Base-by-base conservation (phyloP, 2,329 filamentous ascomycete genomes). In the Coleophoma crateriformis region DNA sequence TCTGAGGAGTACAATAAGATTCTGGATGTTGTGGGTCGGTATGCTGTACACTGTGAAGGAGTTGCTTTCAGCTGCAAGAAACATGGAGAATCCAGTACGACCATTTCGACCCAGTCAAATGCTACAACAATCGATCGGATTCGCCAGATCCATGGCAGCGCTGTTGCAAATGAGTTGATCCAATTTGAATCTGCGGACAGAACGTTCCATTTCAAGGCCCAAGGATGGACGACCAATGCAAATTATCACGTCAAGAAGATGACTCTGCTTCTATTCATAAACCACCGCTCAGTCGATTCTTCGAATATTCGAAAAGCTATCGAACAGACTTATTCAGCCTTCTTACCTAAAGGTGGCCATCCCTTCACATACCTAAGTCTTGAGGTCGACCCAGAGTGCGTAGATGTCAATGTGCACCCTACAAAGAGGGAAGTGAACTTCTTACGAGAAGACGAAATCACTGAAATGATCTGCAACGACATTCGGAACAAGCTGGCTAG, bases 1-100 rank as follows among this genome's bases (percentile, higher is more conserved):
- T 88, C 90, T 35, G 94, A 99, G 63, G 95, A 99, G 66, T 97
- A 95, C 72, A 90, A 95, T 62, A 99, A 97, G 71, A 96, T 99
- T 50, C 84, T 97, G 22, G 94, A 99, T 64, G 83, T 96, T 64
- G 87, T 97, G 8, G 90, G 94, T 13, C 84, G 89, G 40, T 97
- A 99, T 69, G 89, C 94, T 27, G 81, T 99, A 10, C 94, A 99
- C 67, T 96, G 92, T 64, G 74, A 81, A 48, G 84, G 87, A n/a
- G 90, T 99, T 12, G 88, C 88, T 1, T 97, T 99, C 66, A 92
- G 90, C 3, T 97, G 94, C 72, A 96, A 96, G 67, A 99, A 97
- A 68, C 85, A 94, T 57, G 92, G 92, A 49, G 94, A 97, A 60
- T 82, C 89, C 4, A 86, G 87, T 7, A 84, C 85, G 22, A 90